Evolutionary conservation across 2,329 filamentous ascomycete genomes (phyloP), one percentile per base, ranked within the genome.

Genomic region (Alternaria gaisen): DNA sequence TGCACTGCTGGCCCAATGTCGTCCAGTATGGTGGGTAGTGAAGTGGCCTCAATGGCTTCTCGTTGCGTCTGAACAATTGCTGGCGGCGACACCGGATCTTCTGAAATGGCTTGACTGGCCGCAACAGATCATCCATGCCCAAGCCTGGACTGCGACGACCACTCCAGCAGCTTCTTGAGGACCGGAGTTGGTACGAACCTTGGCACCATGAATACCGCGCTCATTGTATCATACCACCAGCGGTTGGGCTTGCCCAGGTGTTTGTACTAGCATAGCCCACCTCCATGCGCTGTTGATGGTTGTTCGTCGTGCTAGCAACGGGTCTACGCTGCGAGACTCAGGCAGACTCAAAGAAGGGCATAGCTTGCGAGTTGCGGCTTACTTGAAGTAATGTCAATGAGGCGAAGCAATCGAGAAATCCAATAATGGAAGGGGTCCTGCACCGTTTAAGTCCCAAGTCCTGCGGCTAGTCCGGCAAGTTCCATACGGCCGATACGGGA

Each of bases 21-120:
- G 65, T n/a, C 57, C 60, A 9, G 59, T 67, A 10, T 77, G 74
- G 74, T 76, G 72, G 72, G 59, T 70, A 3, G 58, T 55, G 3
- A 68, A 71, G n/a, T 76, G 73, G 72, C 74, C 74, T 5, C 56
- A 68, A 40, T 68, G 71, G 56, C 65, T 77, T 22, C 58, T 75
- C 9, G 28, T 50, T 22, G 72, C 71, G 4, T 64, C 68, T 11
- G 65, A 71, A 46, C 63, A 70, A 10, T 41, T 73, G 7, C 52
- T 77, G 34, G 59, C 65, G 26, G 58, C 60, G 22, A 71, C 64
- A 11, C 72, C 73, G 6, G 73, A 75, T 52, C 63, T 77, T 1
- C 54, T 71, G 1, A 58, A 62, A 16, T 77, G 73, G 70, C 48
- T 77, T 11, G 67, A 71, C 18, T 75, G 72, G 72, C 72, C 73